Evolutionary conservation across 169 alveolate genomes (phyloP).

Genomic region (Plasmodium berghei): DNA sequence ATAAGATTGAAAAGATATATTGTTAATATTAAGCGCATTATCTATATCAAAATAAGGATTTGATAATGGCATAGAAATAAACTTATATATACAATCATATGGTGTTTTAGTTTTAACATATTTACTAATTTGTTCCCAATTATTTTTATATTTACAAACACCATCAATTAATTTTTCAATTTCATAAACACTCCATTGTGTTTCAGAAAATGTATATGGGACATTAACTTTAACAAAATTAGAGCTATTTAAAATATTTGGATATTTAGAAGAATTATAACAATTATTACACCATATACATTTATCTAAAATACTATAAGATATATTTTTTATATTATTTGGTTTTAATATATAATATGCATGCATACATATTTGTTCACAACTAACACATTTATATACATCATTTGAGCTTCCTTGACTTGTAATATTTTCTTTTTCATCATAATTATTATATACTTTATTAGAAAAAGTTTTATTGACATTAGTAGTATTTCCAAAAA

Average conservation of each 20-base stretch:
- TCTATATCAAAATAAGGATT: slow-evolving; percentile 63
- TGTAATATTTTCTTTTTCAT: not conserved
- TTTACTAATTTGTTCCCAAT: slow-evolving; percentile 63
- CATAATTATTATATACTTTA: not conserved
- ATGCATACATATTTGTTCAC: slow-evolving; percentile 27
- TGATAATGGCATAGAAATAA: slow-evolving; percentile 67
- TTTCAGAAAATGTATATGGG: slow-evolving; percentile 17
- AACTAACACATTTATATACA: slow-evolving; percentile 48
- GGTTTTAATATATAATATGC: slow-evolving; percentile 57
- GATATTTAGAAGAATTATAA: slow-evolving; percentile 41
- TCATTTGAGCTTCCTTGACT: not conserved
- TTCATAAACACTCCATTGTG: slow-evolving; percentile 40
- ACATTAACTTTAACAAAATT: slow-evolving; percentile 61
- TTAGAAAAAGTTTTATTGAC: too few species aligned
- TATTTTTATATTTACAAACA: slow-evolving; percentile 41
- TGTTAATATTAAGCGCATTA: slow-evolving; percentile 22
- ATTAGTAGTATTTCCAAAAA: too few species aligned
- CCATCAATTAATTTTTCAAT: slow-evolving; percentile 55
- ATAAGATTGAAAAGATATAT: slow-evolving; percentile 29
- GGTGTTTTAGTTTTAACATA: slow-evolving; percentile 37
- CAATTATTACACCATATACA: slow-evolving; percentile 64
- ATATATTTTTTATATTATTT: slow-evolving; percentile 43
- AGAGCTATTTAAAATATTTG: slow-evolving; percentile 43
- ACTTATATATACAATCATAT: slow-evolving; percentile 64
- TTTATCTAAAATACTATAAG: slow-evolving; percentile 61